A percentile compares a stretch with the other conserved stretches of the same genome.
Conservation (phyloP, 2,329 filamentous ascomycete species). For the Neophaeococcomyces mojaviensis region DNA sequence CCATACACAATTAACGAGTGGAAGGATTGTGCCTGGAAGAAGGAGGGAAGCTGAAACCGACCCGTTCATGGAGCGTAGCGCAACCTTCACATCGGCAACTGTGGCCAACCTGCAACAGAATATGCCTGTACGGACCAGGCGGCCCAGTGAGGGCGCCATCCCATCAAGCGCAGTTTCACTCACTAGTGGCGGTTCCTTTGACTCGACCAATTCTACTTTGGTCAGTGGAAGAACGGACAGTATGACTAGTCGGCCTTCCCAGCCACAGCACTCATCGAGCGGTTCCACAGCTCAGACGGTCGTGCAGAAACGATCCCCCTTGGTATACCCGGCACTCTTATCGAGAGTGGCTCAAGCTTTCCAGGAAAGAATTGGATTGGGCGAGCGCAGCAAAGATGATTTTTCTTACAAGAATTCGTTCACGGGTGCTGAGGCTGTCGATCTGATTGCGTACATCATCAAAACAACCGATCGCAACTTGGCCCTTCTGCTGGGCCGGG, state of each 20-base stretch:
- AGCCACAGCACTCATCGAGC: constrained; percentile 50
- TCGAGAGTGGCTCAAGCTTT: constrained; percentile 93
- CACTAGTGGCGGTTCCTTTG: constrained; percentile 55
- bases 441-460: constrained; percentile 93
- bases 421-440: constrained; percentile 89
- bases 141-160: constrained; percentile 37
- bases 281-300: constrained; percentile 53
- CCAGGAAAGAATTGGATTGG: constrained; percentile 74
- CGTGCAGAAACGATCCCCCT: constrained; percentile 62
- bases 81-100: constrained; percentile 19
- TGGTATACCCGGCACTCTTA: constrained; percentile 88
- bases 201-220: constrained; percentile 47
- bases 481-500: constrained; percentile 79
- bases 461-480: constrained; percentile 93
- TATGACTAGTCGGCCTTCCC: constrained; percentile 46
- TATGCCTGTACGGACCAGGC: constrained; percentile 26
- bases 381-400: constrained; percentile 91
- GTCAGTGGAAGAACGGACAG: constrained; percentile 49
- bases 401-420: constrained; percentile 96
- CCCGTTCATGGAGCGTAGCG: constrained; percentile 21
- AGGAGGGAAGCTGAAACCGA: constrained; percentile 50
- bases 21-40: constrained; percentile 78
- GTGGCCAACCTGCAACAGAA: constrained; percentile 20
- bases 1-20: constrained; percentile 83
- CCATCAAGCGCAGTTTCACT: constrained; percentile 74